These are phyloP conservation scores for Ophiobolus disseminans DNA, from an alignment of 2,329 filamentous ascomycete species.

Conservation along the genomic window DNA sequence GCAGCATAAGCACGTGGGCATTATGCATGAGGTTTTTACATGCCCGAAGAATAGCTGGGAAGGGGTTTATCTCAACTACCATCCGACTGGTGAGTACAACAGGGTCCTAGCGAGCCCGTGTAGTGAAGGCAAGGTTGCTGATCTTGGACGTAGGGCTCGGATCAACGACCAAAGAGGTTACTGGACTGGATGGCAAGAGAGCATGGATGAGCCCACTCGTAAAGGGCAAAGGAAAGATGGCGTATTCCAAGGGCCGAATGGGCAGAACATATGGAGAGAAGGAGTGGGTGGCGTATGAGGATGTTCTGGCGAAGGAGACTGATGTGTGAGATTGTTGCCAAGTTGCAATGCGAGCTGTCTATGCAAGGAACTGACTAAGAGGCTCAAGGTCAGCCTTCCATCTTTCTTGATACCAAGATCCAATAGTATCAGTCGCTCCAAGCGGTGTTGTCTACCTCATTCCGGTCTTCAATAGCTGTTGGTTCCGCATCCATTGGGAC, in stretches of 20 bases:
- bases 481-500: too few species aligned
- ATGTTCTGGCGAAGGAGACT: not conserved
- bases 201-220: conserved; percentile 17
- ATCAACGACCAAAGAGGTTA: conserved; percentile 14
- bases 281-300: conserved; percentile 7
- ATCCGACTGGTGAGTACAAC: conserved; percentile 13
- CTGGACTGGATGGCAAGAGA: conserved; percentile 11
- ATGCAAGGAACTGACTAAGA: too few species aligned
- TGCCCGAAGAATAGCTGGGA: conserved; percentile 20
- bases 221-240: conserved; percentile 7
- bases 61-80: conserved; percentile 18
- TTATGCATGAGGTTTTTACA: conserved; percentile 19
- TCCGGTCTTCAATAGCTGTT: too few species aligned
- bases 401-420: too few species aligned
- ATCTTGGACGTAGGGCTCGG: conserved; percentile 11
- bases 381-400: too few species aligned
- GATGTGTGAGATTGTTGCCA: too few species aligned
- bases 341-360: too few species aligned
- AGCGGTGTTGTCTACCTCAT: too few species aligned
- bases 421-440: too few species aligned
- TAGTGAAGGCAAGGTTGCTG: not conserved
- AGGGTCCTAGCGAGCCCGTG: too few species aligned
- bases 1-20: conserved; percentile 11
- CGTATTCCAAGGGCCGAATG: conserved; percentile 16
- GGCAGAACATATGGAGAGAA: conserved; percentile 10